These are phyloP conservation scores for Chalciporus chontae DNA, from an alignment of 768 basidiomycete species.

Conservation along the genomic window DNA sequence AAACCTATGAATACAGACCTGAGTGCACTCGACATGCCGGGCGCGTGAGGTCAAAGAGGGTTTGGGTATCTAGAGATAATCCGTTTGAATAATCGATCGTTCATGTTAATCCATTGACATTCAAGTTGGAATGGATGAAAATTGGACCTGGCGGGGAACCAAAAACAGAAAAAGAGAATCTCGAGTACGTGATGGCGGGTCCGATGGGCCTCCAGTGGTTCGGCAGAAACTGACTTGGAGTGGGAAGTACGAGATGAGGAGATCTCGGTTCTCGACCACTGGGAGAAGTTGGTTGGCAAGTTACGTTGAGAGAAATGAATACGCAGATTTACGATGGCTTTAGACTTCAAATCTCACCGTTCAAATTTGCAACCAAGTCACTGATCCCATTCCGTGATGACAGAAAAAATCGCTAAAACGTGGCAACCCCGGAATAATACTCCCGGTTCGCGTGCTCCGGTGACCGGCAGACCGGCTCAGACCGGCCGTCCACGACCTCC, in stretches of 20 bases:
- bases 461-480: neutral
- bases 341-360: neutral
- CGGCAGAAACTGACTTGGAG: neutral
- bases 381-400: neutral
- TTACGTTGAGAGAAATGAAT: slow-evolving; percentile 19
- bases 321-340: neutral
- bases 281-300: neutral
- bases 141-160: neutral
- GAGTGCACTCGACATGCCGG: neutral
- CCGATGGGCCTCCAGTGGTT: too few relatives aligned
- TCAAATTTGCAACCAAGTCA: too few relatives aligned
- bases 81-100: too few relatives aligned
- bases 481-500: neutral
- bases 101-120: slow-evolving; percentile 9
- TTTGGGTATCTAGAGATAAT: too few relatives aligned
- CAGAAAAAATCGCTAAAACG: slow-evolving; percentile 7
- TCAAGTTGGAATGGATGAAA: slow-evolving; percentile 11
- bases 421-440: slow-evolving; percentile 2
- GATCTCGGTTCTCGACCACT: neutral
- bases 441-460: neutral
- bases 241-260: neutral
- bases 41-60: too few relatives aligned
- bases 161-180: slow-evolving; percentile 1
- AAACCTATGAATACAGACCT: neutral
- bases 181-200: slow-evolving; percentile 1